Percentiles rank a stretch among this genome's conserved stretches.
Evolutionary conservation across 768 basidiomycete species (phyloP).

Genomic region (Mycena rebaudengoi): DNA sequence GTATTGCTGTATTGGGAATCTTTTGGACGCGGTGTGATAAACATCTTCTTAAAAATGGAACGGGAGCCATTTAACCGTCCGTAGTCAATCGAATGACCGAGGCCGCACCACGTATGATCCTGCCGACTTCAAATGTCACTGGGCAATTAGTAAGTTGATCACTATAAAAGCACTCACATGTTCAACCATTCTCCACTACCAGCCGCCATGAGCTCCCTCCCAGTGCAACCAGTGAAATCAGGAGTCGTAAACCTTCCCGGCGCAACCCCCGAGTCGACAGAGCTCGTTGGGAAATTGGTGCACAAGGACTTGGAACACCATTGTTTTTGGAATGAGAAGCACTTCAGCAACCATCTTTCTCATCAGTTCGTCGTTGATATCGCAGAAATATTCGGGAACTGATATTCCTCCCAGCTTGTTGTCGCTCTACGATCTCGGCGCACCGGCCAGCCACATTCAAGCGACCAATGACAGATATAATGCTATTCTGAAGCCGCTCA

Average conservation of each 20-base stretch:
- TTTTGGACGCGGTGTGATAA: no score
- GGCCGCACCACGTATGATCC: no score
- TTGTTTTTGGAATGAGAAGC: neutral
- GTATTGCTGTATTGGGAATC: no score
- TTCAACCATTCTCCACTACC: no score
- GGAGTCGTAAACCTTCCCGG: conserved; percentile 5
- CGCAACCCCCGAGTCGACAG: neutral
- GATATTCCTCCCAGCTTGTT: neutral
- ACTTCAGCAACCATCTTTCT: conserved; percentile 12
- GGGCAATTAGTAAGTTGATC: no score
- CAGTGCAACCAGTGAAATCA: neutral
- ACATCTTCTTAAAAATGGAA: no score
- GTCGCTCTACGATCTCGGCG: conserved; percentile 9
- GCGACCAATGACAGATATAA: conserved; percentile 3
- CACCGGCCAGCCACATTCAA: neutral
- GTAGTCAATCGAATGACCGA: no score
- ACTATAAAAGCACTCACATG: no score
- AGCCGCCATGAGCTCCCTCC: no score
- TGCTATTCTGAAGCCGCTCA: neutral
- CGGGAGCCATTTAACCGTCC: no score
- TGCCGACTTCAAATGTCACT: no score
- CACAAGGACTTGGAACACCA: conserved; percentile 12
- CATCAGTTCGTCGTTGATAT: conserved; percentile 11
- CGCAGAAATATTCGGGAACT: neutral
- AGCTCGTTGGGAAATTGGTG: neutral